A percentile compares a stretch with the other conserved stretches of the same genome.
Evolutionary conservation across 768 basidiomycete species (phyloP).

Genomic region (Panaeolus papilionaceus): DNA sequence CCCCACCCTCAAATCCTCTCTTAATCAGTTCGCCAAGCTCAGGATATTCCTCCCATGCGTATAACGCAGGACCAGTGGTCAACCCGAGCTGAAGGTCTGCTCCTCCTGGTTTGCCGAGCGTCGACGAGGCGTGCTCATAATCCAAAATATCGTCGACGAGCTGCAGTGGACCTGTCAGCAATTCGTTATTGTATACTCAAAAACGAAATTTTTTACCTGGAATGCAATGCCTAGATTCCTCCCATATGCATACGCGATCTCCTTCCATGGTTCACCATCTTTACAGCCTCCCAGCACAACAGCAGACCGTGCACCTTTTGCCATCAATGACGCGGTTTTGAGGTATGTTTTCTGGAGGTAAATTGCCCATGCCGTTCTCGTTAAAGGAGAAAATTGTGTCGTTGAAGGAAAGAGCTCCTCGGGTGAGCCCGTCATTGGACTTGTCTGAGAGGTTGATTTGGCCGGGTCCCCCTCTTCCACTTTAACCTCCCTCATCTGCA

Average conservation of each 20-base stretch:
- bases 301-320: constrained; percentile 86
- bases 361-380: constrained; percentile 63
- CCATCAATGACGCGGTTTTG: constrained; percentile 94
- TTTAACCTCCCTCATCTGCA: constrained; percentile 75
- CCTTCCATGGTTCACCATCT: constrained; percentile 89
- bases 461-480: constrained; percentile 35
- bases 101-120: constrained; percentile 91
- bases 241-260: constrained; percentile 96
- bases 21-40: constrained; percentile 87
- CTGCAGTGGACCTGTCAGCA: constrained; percentile 43
- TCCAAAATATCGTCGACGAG: constrained; percentile 96
- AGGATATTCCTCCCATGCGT: constrained; percentile 93
- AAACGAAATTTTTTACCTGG: constrained; percentile 62
- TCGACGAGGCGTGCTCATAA: constrained; percentile 77
- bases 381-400: constrained; percentile 17
- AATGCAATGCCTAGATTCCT: constrained; percentile 94
- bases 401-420: background rate
- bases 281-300: constrained; percentile 87
- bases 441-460: background rate
- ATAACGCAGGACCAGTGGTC: constrained; percentile 93
- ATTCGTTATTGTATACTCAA: too few relatives aligned
- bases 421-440: background rate
- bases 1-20: constrained; percentile 79
- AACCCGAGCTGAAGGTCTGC: constrained; percentile 85
- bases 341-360: constrained; percentile 95